Evolutionary conservation across 176 grass and related monocot genomes (phyloP), one percentile per base, ranked within the genome.

Genomic region (Juncus effusus): DNA sequence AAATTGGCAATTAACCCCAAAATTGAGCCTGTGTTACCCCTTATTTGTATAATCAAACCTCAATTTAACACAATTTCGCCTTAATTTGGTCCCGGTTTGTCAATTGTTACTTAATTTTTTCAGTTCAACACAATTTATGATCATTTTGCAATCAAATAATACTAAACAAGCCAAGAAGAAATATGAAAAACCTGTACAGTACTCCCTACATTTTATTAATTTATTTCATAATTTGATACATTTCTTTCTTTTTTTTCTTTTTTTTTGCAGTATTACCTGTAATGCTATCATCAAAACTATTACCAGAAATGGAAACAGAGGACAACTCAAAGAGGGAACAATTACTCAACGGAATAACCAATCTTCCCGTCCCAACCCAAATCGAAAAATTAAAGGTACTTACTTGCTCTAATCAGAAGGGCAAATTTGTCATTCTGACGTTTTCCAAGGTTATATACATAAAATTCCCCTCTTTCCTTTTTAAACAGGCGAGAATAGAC

Each of bases 201-300:
- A 28, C 19, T 28, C 19, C 19, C 9, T 47, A 47, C 44, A 47
- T 47, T 47, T 47, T 47, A 47, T 47, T 28, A 28, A 28, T 28
- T 47, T 47, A 47, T 47, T 9, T 47, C 44, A 47, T 6, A 6
- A 47, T 16, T 13, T 3, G 5, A 57, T 57, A 9, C 38, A 65
- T 42, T 65, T 16, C 15, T 63, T 63, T 63, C 16, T 6, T 63
- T 63, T 16, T 10, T 11, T 16, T 38, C 10, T 16, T 42, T 38
- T 40, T 65, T 11, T 56, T 58, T 78, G 41, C 87, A 96, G 88
- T 96, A 77, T 53, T 86, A 40, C 88, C 93, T 73, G 88, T 96
- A 35, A 91, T 97, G 93, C 77, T 91, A n/a, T 89, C 85, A 2
- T 91, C 88, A 77, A 97, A 97, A 64, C 75, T 97, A 19, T 80